Base-by-base conservation (phyloP, 768 basidiomycete genomes). In the Suillus brevipes region DNA sequence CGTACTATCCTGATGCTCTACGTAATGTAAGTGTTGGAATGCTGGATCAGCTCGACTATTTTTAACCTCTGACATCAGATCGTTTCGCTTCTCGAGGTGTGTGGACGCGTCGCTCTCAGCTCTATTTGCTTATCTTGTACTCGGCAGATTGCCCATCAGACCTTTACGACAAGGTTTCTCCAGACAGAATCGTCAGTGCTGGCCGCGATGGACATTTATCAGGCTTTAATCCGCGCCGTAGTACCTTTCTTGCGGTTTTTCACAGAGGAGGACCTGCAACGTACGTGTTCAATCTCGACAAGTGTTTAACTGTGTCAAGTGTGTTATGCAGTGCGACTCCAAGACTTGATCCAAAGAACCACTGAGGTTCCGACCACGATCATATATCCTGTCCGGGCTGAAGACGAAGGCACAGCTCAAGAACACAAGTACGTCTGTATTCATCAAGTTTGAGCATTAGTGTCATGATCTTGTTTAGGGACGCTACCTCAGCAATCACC, bases 1-100 rank as follows among this genome's bases (percentile, higher is more conserved):
- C 86, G 1, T 87, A 87, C 68, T 88, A 88, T 69, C 56, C 71
- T 1, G 76, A 66, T 38, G 86, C 85, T 50, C 80, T 84, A 42
- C 80, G 78, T 53, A 80, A 83, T 75, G 87, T 85, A 64, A 65
- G 77, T 69, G 9, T 49, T 31, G 4, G 6, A 13, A 76, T 69
- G 8, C 43, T 37, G 6, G 6, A 8, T 5, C 45, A 64, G n/a
- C 6, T 67, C 45, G 28, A 31, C 31, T 31, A 34, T 64, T 64
- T 37, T 67, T n/a, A 6, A 53, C 34, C 12, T 60, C 49, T 25
- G 36, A 40, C 52, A n/a, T n/a, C 61, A 87, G 85, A 87, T 87
- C 60, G 62, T 86, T 38, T 78, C 77, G 42, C 75, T 87, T 52
- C 76, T 87, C 28, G 74, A 81, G 77, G 86, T 85, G 50, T 73